These are phyloP conservation scores for Cladosporium sp. DNA, from an alignment of 2,329 filamentous ascomycete genomes.

Conservation along the genomic window DNA sequence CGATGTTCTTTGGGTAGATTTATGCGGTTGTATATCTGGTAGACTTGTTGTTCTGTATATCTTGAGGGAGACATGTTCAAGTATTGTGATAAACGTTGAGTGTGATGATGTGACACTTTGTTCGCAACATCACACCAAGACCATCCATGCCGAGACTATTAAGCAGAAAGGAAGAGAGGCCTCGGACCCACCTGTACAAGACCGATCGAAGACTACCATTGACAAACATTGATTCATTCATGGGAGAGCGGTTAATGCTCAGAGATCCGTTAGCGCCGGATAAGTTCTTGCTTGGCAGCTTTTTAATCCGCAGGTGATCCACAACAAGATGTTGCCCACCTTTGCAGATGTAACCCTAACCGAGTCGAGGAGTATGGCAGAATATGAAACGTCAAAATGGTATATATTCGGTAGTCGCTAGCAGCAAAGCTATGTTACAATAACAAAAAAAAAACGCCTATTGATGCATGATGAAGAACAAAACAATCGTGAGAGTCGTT, in stretches of 20 bases:
- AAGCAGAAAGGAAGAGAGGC: no score
- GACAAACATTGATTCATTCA: not conserved
- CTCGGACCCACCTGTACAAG: not conserved
- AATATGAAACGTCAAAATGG: not conserved
- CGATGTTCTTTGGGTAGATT: constrained; percentile 20
- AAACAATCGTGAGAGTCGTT: not conserved
- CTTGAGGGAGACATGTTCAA: constrained; percentile 7
- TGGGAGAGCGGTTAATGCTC: no score
- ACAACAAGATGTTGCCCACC: no score
- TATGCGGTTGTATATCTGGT: constrained; percentile 23
- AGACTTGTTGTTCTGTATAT: constrained; percentile 21
- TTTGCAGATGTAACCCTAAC: no score
- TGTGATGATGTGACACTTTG: no score
- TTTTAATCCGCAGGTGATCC: no score
- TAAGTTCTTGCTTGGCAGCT: no score
- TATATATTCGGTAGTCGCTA: not conserved
- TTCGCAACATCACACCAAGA: no score
- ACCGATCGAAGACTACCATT: not conserved
- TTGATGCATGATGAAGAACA: not conserved
- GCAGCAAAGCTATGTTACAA: not conserved
- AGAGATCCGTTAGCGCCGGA: no score
- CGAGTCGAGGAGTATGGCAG: no score
- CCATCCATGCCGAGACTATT: no score
- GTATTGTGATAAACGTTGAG: not conserved
- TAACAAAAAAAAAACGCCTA: not conserved